Base-by-base conservation (phyloP, 768 basidiomycete genomes). In the Tricholoma flavovirens region DNA sequence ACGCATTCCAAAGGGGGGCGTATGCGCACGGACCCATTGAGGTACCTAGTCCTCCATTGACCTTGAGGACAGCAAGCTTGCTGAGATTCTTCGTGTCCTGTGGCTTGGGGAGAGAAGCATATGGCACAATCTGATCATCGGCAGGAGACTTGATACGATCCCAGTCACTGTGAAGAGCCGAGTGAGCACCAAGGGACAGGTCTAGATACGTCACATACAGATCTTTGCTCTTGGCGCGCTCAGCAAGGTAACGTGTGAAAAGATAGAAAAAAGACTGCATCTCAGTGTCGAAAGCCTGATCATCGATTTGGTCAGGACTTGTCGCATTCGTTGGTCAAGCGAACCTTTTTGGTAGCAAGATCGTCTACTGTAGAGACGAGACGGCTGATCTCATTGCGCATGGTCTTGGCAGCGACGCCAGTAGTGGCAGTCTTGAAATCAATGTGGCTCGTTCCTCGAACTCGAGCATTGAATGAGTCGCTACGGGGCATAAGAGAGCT, bases 391-490 rank as follows among this genome's bases (percentile, higher is more conserved):
- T 98, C 97, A 70, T 98, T 97, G 78, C 93, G 87, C 96, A 98
- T 98, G 55, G 93, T 80, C 78, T 97, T 98, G 62, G 91, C 89
- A 24, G 91, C 88, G 61, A 94, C 87, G 62, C 92, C 93, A 53
- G 93, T 94, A 52, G 84, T 95, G 60, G 96, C 96, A n/a, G 93
- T 95, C 80, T 95, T 94, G 84, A 96, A 96, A 75, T 98, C 90
- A 77, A 91, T 86, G 71, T 91, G 88, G 63, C 82, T 84, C 54
- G 84, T 83, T 62, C 89, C 89, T 57, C 89, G 84, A 54, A 81
- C 82, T 59, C 88, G 86, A 67, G 83, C 78, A 62, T 79, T 83
- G 81, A 87, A 76, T 56, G 87, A 80, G 60, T 90, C 86, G 66
- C 71, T 72, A 62, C 83, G 80, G 53, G 86, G 87, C 70, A 84